These are phyloP conservation scores for Globisporangium megalacanthum DNA, from an alignment of 352 stramenopile genomes.

Conservation along the genomic window DNA sequence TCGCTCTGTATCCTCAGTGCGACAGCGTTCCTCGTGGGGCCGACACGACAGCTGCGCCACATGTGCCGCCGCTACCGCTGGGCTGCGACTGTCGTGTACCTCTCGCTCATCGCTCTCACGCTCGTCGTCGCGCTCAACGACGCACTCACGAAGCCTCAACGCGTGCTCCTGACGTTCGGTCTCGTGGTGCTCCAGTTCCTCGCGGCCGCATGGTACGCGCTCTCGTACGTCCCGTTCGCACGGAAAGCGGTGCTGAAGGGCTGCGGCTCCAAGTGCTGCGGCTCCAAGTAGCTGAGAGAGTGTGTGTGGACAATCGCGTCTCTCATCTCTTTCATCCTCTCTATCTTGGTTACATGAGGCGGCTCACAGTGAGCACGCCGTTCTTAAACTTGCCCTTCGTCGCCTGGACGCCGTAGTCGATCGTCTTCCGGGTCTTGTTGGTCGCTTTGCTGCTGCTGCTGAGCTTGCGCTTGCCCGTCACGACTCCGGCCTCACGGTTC, in stretches of 20 bases:
- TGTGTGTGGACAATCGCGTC: neutral
- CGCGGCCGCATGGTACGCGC: constrained; percentile 61
- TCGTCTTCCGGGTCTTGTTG: constrained; percentile 54
- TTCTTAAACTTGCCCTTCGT: constrained; percentile 74
- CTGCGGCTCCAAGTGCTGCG: constrained; percentile 5
- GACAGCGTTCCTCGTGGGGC: constrained; percentile 35
- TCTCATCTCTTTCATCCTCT: neutral
- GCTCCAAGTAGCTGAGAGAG: neutral
- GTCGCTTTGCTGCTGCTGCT: constrained; percentile 30
- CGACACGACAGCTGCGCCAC: constrained; percentile 44
- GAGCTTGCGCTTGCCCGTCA: constrained; percentile 59
- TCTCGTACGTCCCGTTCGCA: constrained; percentile 80
- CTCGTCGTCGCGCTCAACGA: constrained; percentile 33
- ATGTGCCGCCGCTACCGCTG: constrained; percentile 55
- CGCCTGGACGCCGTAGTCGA: constrained; percentile 70
- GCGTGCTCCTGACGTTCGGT: constrained; percentile 41
- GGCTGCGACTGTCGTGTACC: constrained; percentile 40
- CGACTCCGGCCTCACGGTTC: constrained; percentile 63
- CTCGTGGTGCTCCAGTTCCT: constrained; percentile 66
- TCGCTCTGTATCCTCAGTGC: constrained; percentile 29
- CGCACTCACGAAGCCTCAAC: constrained; percentile 5
- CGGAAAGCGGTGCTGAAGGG: constrained; percentile 23
- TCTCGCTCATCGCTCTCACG: constrained; percentile 34
- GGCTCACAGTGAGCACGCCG: constrained; percentile 64
- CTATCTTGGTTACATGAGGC: constrained; percentile 14